Evolutionary conservation across 78 protist genomes (phyloP).

Genomic region (Carpediemonas membranifera): DNA sequence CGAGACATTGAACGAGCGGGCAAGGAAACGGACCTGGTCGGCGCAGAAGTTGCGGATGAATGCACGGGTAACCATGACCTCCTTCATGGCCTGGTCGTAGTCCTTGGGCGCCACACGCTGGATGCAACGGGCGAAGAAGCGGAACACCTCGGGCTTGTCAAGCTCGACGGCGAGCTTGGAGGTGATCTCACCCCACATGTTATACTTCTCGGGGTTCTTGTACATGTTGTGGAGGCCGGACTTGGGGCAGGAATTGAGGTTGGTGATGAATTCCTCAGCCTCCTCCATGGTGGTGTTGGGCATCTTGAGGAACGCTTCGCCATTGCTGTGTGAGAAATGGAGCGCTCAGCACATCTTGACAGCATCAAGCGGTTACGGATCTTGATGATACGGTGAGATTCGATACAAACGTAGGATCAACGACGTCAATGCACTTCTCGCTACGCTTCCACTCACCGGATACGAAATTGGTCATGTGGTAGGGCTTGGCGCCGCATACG

Average conservation of each 20-base stretch:
- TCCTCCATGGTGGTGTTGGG: slow-evolving; percentile 17
- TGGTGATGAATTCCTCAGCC: slow-evolving; percentile 4
- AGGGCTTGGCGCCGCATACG: no score
- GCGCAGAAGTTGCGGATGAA: slow-evolving; percentile 20
- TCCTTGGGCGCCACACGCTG: slow-evolving; percentile 26
- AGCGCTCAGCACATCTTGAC: no score
- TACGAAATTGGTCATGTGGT: no score
- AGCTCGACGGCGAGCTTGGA: background rate
- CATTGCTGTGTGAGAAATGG: no score
- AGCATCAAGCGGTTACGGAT: no score
- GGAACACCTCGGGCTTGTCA: slow-evolving; percentile 14
- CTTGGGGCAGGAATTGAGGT: slow-evolving; percentile 7
- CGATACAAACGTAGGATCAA: no score
- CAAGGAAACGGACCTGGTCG: slow-evolving; percentile 39
- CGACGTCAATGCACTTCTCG: no score
- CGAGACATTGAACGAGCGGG: slow-evolving; percentile 16
- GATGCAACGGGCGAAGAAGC: slow-evolving; percentile 20
- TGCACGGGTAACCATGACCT: slow-evolving; percentile 7
- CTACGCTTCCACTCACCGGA: no score
- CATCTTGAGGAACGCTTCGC: no score
- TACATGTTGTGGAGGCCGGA: slow-evolving; percentile 35
- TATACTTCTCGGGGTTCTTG: slow-evolving; percentile 20
- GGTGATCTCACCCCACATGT: slow-evolving; percentile 4
- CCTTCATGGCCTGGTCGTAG: slow-evolving; percentile 12
- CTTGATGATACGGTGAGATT: no score